A percentile compares a stretch with the other conserved stretches of the same genome.
Evolutionary conservation across 148 eudicot species (phyloP).

Genomic region (Agrostemma githago): DNA sequence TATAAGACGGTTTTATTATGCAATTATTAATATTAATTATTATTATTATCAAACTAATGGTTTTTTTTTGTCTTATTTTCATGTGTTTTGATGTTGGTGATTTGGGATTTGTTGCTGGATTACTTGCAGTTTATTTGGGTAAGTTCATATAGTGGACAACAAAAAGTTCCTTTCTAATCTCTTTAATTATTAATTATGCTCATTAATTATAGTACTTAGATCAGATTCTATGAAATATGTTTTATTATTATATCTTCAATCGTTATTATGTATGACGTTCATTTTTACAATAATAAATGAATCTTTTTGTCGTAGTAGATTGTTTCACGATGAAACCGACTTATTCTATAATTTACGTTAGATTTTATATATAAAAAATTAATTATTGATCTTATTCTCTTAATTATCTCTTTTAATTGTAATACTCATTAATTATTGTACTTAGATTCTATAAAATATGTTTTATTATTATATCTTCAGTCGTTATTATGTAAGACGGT

Average conservation of each 20-base stretch:
- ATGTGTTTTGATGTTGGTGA: slow-evolving; percentile 27
- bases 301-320: too few relatives aligned
- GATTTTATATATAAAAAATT: not conserved
- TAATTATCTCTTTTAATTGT: too few relatives aligned
- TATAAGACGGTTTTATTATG: not conserved
- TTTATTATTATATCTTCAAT: too few relatives aligned
- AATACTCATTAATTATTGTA: not conserved
- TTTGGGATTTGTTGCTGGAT: slow-evolving; percentile 27
- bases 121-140: slow-evolving; percentile 90
- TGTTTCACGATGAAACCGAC: too few relatives aligned
- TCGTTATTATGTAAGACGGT: too few relatives aligned
- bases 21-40: not conserved
- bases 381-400: slow-evolving; percentile 18
- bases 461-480: too few relatives aligned
- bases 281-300: too few relatives aligned
- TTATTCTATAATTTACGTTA: too few relatives aligned
- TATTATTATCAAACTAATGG: slow-evolving; percentile 4
- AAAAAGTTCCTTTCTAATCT: slow-evolving; percentile 31
- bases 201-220: not conserved
- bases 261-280: too few relatives aligned
- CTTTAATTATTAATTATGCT: slow-evolving; percentile 26
- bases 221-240: not conserved
- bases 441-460: not conserved
- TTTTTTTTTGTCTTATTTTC: slow-evolving; percentile 23
- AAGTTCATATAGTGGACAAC: slow-evolving; percentile 32